A percentile compares a stretch with the other conserved stretches of the same genome.
These are phyloP conservation scores for Clarireedia paspali DNA, from an alignment of 2,329 filamentous ascomycete genomes.

Conservation along the genomic window DNA sequence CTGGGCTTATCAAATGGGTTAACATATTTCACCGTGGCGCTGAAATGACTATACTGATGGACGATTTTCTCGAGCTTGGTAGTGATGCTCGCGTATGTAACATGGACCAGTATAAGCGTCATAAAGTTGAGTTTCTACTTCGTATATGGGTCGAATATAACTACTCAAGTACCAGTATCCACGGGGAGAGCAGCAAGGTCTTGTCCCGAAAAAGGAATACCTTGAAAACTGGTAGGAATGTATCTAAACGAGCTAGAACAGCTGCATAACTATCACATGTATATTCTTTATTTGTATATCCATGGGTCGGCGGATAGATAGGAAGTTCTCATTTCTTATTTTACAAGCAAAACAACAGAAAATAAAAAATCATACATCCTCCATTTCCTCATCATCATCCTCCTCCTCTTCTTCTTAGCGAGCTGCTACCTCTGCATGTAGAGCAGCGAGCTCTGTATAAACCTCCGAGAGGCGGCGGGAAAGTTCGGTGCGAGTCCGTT, in stretches of 20 bases:
- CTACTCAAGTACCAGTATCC: too few relatives aligned
- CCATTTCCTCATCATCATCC: too few relatives aligned
- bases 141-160: not conserved
- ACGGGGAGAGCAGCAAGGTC: not conserved
- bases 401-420: too few relatives aligned
- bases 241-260: not conserved
- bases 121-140: not conserved
- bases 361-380: too few relatives aligned
- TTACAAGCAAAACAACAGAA: too few relatives aligned
- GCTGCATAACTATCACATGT: not conserved
- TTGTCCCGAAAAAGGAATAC: not conserved
- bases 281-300: not conserved
- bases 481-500: too few relatives aligned
- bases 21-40: not conserved
- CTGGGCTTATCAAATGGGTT: not conserved
- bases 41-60: not conserved
- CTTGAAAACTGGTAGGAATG: not conserved
- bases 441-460: too few relatives aligned
- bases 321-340: too few relatives aligned
- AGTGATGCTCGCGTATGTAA: not conserved
- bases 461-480: too few relatives aligned
- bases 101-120: not conserved
- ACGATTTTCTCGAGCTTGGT: not conserved
- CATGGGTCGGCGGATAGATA: too few relatives aligned
- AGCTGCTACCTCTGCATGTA: too few relatives aligned